These are phyloP conservation scores for Phytophthora crassamura DNA, from an alignment of 352 stramenopile genomes.

Conservation along the genomic window DNA sequence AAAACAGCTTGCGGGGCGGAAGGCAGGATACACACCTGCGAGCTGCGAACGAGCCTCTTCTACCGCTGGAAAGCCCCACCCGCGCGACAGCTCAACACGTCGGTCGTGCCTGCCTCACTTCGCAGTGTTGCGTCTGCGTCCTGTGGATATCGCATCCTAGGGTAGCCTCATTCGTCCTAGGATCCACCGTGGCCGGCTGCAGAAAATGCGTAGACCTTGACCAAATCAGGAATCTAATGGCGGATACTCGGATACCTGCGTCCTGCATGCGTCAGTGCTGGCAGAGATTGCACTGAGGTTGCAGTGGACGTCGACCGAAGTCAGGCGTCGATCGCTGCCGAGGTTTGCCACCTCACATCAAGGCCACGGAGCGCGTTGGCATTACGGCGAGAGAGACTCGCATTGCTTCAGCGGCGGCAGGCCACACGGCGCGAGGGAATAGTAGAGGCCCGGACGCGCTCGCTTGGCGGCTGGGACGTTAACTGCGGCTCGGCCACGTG, in stretches of 20 bases:
- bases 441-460: constrained; percentile 16
- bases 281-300: constrained; percentile 1
- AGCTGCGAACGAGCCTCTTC: constrained; percentile 32
- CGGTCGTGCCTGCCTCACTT: constrained; percentile 36
- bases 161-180: too few species aligned
- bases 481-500: constrained; percentile 18
- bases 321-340: constrained; percentile 9
- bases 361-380: constrained; percentile 1
- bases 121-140: constrained; percentile 11
- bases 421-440: neutral
- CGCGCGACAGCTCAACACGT: constrained; percentile 39
- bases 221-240: constrained; percentile 26
- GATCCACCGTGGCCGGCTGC: constrained; percentile 4
- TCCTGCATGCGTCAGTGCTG: constrained; percentile 12
- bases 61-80: constrained; percentile 34
- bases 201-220: constrained; percentile 23
- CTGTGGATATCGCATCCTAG: too few species aligned
- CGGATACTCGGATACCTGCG: constrained; percentile 13
- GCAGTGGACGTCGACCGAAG: constrained; percentile 14
- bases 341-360: neutral
- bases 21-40: constrained; percentile 11
- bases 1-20: constrained; percentile 42
- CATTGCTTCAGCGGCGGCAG: too few species aligned
- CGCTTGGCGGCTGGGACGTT: constrained; percentile 8
- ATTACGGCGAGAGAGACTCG: constrained; percentile 7